Percentiles rank a stretch among this genome's conserved stretches.
Evolutionary conservation across 257 asterid species (phyloP).

Genomic region (Solanum lycopersicoides): DNA sequence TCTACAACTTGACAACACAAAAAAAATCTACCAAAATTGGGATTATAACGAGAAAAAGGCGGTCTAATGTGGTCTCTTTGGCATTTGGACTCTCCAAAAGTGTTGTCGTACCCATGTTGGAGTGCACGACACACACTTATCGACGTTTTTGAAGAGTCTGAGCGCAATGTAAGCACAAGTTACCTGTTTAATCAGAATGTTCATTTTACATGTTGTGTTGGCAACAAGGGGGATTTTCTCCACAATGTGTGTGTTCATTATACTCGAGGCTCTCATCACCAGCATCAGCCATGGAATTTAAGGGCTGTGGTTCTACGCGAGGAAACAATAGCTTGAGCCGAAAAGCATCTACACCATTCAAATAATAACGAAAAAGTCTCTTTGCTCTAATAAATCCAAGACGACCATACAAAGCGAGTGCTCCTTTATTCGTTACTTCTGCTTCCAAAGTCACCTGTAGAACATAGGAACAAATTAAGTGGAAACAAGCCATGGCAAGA

Average conservation of each 20-base stretch:
- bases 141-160: not conserved
- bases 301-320: conserved; percentile 30
- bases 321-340: conserved; percentile 84
- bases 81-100: not conserved
- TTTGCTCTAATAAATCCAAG: conserved; percentile 88
- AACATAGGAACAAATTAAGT: not conserved
- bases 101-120: not conserved
- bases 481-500: no score
- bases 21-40: not conserved
- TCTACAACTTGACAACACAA: not conserved
- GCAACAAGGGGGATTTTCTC: not conserved
- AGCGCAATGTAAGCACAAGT: not conserved
- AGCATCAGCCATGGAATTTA: conserved; percentile 7
- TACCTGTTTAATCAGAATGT: not conserved
- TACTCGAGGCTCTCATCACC: conserved; percentile 14
- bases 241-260: conserved; percentile 9
- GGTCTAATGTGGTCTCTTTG: not conserved
- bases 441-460: conserved; percentile 85
- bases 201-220: conserved; percentile 2
- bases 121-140: not conserved
- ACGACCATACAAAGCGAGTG: conserved; percentile 85
- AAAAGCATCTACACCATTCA: conserved; percentile 96
- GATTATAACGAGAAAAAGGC: not conserved
- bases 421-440: conserved; percentile 91
- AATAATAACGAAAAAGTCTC: conserved; percentile 87